Evolutionary conservation across 305 asterid genomes (phyloP).

Genomic region (Fraxinus sp.): DNA sequence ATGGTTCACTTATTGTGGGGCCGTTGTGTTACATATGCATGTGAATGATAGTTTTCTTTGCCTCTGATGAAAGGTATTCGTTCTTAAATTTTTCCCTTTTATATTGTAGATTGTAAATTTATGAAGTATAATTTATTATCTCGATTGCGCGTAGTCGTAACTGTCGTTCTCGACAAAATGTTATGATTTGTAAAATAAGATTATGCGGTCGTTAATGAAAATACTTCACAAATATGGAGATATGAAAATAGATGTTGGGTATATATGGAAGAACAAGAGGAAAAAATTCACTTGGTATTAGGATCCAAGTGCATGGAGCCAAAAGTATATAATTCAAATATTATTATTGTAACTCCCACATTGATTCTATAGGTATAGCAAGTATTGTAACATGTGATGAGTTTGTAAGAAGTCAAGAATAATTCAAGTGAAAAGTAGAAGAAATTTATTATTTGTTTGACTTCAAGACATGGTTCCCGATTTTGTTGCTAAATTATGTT

Average conservation of each 20-base stretch:
- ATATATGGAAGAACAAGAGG: constrained; percentile 24
- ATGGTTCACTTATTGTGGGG: background rate
- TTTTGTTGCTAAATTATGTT: constrained; percentile 1
- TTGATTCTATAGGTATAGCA: background rate
- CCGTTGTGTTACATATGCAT: background rate
- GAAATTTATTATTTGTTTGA: background rate
- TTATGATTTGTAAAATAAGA: background rate
- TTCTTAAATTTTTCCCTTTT: background rate
- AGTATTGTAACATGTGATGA: background rate
- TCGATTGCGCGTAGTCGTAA: background rate
- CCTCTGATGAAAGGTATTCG: background rate
- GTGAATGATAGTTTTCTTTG: background rate
- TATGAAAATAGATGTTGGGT: constrained; percentile 30
- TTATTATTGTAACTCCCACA: background rate
- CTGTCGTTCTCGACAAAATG: background rate
- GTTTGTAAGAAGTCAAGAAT: background rate
- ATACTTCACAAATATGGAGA: background rate
- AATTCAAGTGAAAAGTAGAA: background rate
- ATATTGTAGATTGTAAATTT: background rate
- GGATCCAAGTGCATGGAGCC: constrained; percentile 64
- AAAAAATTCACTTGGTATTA: constrained; percentile 62
- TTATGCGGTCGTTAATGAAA: background rate
- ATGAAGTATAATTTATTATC: background rate
- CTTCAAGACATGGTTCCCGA: background rate
- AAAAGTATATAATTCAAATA: constrained; percentile 47